Evolutionary conservation across 2,329 filamentous ascomycete species (phyloP).

Genomic region (Orbilia quercus): DNA sequence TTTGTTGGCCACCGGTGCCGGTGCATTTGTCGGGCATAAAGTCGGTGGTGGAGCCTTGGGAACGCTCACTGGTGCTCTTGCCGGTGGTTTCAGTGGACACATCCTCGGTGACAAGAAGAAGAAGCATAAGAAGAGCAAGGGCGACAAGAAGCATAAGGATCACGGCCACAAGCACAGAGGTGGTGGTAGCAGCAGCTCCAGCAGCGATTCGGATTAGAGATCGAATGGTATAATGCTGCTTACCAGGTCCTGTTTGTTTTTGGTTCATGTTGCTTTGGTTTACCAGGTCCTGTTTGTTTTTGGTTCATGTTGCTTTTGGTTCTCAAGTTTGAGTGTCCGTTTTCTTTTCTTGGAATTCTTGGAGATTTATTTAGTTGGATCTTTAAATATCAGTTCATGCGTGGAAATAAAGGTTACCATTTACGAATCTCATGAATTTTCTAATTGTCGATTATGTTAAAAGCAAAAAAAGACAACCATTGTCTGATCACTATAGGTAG

Average conservation of each 20-base stretch:
- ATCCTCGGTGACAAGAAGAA: constrained; percentile 65
- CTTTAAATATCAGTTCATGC: too few relatives aligned
- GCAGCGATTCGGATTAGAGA: constrained; percentile 43
- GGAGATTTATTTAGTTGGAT: too few relatives aligned
- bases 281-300: neutral
- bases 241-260: neutral
- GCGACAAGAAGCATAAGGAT: constrained; percentile 54
- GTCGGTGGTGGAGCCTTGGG: constrained; percentile 68
- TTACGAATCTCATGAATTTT: too few relatives aligned
- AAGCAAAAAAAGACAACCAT: too few relatives aligned
- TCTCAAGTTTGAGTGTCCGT: too few relatives aligned
- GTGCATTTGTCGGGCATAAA: constrained; percentile 69
- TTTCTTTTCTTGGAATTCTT: too few relatives aligned
- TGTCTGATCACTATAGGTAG: too few relatives aligned
- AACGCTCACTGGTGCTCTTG: constrained; percentile 68
- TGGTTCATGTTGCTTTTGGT: neutral
- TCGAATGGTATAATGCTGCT: neutral
- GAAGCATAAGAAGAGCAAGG: constrained; percentile 56
- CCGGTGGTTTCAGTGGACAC: constrained; percentile 64
- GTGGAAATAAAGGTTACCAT: too few relatives aligned
- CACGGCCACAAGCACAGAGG: constrained; percentile 61
- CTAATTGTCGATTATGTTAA: too few relatives aligned
- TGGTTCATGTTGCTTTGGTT: neutral
- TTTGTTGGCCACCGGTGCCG: constrained; percentile 68
- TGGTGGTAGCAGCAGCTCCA: constrained; percentile 3